Base-by-base conservation (phyloP, 2,329 filamentous ascomycete genomes). In the Penicillium sp. region DNA sequence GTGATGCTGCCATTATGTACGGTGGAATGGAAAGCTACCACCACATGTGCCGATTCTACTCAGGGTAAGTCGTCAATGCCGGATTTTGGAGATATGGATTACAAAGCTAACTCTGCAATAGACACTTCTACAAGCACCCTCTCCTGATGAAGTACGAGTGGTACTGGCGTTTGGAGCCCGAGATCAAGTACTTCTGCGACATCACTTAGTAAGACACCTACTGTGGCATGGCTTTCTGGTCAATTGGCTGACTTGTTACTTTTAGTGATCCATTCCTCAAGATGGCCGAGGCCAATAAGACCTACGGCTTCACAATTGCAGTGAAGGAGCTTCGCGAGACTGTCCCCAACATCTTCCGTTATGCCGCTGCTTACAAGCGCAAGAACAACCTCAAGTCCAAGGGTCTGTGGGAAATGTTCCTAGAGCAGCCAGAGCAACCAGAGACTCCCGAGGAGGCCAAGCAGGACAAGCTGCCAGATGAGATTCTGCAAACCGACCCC, bases 171-270 rank as follows among this genome's bases (percentile, higher is more conserved):
- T 81, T 99, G 68, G 94, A 99, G 82, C 94, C 94, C 64, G 94
- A 99, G 78, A 97, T 99, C 84, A 97, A 93, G 79, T 99, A 97
- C 80, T 99, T 99, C 80, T 99, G 94, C 77, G 94, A 99, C 73
- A 97, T 99, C 66, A 99, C 94, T 64, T 99, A 99, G 90, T 93
- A 86, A 61, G 86, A 29, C 29, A 65, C 11, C 27, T 6, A 19
- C n/a, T 25, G 13, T 31, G 34, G 25, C 13, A 36, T 40, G 2
- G 45, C 15, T 21, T 44, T 2, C 31, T 7, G 43, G 36, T 2
- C 31, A 34, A n/a, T n/a, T n/a, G 44, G 27, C 50, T 66, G 8
- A 60, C 56, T 16, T 39, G 4, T 16, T 19, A 16, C 25, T 45
- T 31, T 10, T 61, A 93, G 90, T 72, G 94, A 99, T 74, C 94